Percentiles rank a stretch among this genome's conserved stretches.
These are phyloP conservation scores for Sequoia sempervirens DNA, from an alignment of 75 land plant species.

Conservation along the genomic window DNA sequence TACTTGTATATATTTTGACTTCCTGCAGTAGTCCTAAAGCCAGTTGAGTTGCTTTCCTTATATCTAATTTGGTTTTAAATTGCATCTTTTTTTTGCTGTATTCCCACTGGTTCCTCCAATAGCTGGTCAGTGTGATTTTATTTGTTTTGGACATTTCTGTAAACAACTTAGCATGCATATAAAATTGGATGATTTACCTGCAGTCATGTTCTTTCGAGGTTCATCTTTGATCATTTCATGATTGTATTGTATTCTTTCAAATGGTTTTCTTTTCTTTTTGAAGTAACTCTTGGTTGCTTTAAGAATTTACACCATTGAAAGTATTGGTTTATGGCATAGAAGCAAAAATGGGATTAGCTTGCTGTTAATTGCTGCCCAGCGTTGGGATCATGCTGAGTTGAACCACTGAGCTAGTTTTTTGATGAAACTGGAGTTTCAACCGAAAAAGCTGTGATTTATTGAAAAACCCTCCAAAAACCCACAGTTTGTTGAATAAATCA, in stretches of 20 bases:
- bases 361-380: no score
- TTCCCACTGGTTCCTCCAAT: background rate
- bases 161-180: background rate
- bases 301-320: background rate
- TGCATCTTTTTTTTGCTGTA: background rate
- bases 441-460: no score
- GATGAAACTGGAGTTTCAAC: no score
- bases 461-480: no score
- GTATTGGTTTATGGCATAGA: background rate
- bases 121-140: background rate
- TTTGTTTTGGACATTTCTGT: background rate
- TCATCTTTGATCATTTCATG: background rate
- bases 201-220: background rate
- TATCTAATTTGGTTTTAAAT: background rate
- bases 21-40: background rate
- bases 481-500: no score
- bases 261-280: background rate
- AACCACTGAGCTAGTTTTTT: no score
- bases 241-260: background rate
- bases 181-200: background rate
- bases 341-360: no score
- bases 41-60: background rate
- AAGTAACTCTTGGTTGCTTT: background rate
- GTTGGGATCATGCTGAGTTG: no score
- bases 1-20: background rate